Evolutionary conservation across 2,329 filamentous ascomycete species (phyloP).

Genomic region (Helotiales sp.): DNA sequence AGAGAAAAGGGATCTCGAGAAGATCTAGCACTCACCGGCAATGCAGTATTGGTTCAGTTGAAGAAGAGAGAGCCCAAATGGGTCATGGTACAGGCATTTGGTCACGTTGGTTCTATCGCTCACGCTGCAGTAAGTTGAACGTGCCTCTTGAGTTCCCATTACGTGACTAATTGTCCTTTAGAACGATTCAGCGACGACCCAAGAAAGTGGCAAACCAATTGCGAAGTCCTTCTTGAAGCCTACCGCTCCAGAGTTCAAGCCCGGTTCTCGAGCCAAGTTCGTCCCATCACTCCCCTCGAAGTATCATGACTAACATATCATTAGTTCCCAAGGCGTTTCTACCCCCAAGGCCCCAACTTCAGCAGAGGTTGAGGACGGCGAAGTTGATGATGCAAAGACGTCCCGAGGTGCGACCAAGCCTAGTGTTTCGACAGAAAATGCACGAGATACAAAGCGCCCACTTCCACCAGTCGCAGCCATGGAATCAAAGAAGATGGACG

Average conservation of each 20-base stretch:
- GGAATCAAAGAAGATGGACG: constrained; percentile 37
- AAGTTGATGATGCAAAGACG: constrained; percentile 66
- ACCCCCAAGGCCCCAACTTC: constrained; percentile 39
- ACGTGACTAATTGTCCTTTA: constrained; percentile 39
- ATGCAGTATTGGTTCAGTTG: constrained; percentile 72
- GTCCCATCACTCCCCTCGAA: constrained; percentile 16
- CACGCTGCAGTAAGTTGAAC: constrained; percentile 3
- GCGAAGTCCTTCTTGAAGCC: constrained; percentile 55
- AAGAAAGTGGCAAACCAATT: constrained; percentile 6
- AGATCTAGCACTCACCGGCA: constrained; percentile 76
- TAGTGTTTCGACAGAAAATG: constrained; percentile 9
- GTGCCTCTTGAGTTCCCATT: constrained; percentile 16
- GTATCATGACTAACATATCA: constrained; percentile 42
- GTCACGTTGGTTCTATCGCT: constrained; percentile 59
- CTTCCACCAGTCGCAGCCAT: constrained; percentile 17
- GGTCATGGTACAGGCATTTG: constrained; percentile 77
- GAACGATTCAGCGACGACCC: constrained; percentile 26
- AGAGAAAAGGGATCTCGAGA: constrained; percentile 68
- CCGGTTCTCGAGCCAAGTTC: constrained; percentile 47
- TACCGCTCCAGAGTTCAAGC: constrained; percentile 68
- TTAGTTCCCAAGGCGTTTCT: constrained; percentile 42
- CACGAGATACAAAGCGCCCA: constrained; percentile 18
- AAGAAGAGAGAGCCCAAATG: constrained; percentile 70
- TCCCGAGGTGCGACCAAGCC: constrained; percentile 13
- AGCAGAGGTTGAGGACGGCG: constrained; percentile 71